Conservation (phyloP, 1,139 yeast genomes). For the Hansenula sp. region DNA sequence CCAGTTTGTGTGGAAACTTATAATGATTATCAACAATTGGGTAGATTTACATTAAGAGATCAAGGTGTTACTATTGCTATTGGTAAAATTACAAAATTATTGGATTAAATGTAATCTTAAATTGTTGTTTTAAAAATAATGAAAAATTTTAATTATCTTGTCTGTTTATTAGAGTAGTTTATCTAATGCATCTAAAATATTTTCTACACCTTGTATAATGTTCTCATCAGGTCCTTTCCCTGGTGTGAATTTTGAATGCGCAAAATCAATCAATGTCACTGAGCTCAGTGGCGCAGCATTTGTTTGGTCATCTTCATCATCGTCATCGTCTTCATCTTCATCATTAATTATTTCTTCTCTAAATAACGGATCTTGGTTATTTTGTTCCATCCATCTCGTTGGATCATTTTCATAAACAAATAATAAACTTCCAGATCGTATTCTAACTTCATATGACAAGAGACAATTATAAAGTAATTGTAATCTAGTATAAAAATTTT, state of each 20-base stretch:
- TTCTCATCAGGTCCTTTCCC: constrained; percentile 73
- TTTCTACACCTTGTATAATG: constrained; percentile 62
- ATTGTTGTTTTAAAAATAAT: too few relatives aligned
- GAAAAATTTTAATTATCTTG: too few relatives aligned
- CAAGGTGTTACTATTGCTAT: constrained; percentile 98
- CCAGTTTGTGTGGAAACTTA: constrained; percentile 94
- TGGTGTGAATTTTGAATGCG: constrained; percentile 66
- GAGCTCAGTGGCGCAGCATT: constrained; percentile 30
- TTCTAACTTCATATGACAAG: constrained; percentile 54
- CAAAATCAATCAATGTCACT: constrained; percentile 79
- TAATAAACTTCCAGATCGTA: constrained; percentile 71
- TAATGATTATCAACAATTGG: constrained; percentile 89
- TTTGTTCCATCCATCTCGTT: constrained; percentile 38
- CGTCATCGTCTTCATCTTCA: constrained; percentile 24
- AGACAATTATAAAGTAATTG: constrained; percentile 64
- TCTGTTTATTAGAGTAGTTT: background rate
- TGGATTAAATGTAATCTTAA: constrained; percentile 29
- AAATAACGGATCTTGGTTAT: constrained; percentile 37
- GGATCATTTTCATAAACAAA: constrained; percentile 70
- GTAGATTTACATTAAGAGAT: constrained; percentile 97
- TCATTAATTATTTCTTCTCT: constrained; percentile 30
- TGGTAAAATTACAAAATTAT: constrained; percentile 85
- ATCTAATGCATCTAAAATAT: constrained; percentile 43
- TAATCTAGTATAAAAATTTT: constrained; percentile 50
- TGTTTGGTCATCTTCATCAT: constrained; percentile 29